Evolutionary conservation across 1,284 basidiomycete genomes (phyloP), one percentile per base, ranked within the genome.

Genomic region (Coriolopsis trogii): DNA sequence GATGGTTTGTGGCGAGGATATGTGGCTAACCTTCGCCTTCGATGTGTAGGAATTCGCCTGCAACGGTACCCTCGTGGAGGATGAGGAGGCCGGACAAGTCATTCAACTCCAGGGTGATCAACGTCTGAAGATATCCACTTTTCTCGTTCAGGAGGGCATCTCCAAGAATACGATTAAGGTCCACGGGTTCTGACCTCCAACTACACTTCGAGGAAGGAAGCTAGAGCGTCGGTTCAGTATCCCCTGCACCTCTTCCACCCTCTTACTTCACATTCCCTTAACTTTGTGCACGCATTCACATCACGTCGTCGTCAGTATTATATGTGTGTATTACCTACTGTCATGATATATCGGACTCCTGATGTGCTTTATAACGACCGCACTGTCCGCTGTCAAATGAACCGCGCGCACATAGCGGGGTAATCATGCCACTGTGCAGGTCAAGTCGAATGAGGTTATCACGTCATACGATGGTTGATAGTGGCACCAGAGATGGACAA

Each of bases 81-180:
- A 97, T 77, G 91, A 93, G 74, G 94, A 97, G 76, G 87, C 95
- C 76, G 97, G 97, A 53, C 85, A 96, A 76, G 93, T 99, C 70
- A 95, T 99, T 70, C 97, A 99, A 78, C 87, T 99, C 63, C 97
- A 99, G 74, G 97, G 97, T 62, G 97, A 99, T 76, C 97, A 99
- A 75, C 87, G 97, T 58, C 71, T 81, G 70, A 93, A 96, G 83
- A 95, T 97, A 66, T 84, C 84, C 63, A 82, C 79, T 55, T 96
- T 97, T 81, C 85, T 98, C 58, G 79, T 81, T 60, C 85, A 90
- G 59, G 84, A 90, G 64, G 90, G 87, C 51, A 79, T 92, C 46
- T 78, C 84, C 40, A 87, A 79, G 74, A 68, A 73, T 61, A 87
- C 82, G 44, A 91, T 92, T 78, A 93, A 92, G 77, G 73, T 93